Conservation (phyloP, 106 monocot species). For the Xerophyta viscosa region DNA sequence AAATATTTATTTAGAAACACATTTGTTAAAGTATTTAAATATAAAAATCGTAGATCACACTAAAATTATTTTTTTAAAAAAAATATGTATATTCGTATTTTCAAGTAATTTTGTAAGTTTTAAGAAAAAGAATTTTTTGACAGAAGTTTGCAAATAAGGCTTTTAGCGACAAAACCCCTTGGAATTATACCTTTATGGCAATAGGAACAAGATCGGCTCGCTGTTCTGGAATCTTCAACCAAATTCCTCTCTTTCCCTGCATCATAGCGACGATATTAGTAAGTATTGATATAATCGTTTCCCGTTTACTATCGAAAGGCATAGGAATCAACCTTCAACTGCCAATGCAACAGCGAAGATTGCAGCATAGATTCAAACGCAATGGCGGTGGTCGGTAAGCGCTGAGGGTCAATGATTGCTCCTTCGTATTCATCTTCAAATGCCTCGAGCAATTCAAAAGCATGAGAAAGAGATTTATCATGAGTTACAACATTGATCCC, state of each 20-base stretch:
- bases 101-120: too few species aligned
- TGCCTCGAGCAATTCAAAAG: slow-evolving; percentile 44
- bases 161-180: background rate
- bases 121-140: too few species aligned
- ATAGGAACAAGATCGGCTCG: slow-evolving; percentile 75
- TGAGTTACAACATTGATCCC: slow-evolving; percentile 32
- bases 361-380: slow-evolving; percentile 47
- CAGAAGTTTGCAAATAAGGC: background rate
- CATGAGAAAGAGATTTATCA: slow-evolving; percentile 15
- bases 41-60: background rate
- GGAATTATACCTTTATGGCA: slow-evolving; percentile 48
- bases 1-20: too few species aligned
- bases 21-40: too few species aligned
- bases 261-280: background rate
- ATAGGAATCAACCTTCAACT: slow-evolving; percentile 28
- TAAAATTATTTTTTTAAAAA: background rate
- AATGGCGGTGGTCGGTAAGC: slow-evolving; percentile 48
- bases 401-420: slow-evolving; percentile 45
- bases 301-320: background rate
- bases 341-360: slow-evolving; percentile 69
- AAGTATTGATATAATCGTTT: background rate
- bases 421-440: slow-evolving; percentile 83
- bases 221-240: slow-evolving; percentile 61
- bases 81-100: too few species aligned
- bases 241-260: slow-evolving; percentile 75